Conservation (phyloP, 306 rosid species). For the Glycyrrhiza uralensis region DNA sequence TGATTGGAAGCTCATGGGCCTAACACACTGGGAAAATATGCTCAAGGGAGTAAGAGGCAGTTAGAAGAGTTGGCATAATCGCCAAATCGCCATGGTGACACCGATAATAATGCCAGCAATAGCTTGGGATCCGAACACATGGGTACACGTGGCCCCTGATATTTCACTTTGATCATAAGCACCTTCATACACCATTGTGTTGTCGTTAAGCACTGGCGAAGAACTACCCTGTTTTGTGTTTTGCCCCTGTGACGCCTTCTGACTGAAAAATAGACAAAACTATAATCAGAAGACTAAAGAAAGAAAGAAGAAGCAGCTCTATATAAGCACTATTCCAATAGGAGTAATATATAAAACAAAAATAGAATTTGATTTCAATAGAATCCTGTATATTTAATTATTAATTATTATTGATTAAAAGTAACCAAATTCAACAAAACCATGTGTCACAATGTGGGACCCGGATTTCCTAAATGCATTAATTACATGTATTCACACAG, state of each 20-base stretch:
- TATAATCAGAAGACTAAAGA: not conserved
- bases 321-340: no score
- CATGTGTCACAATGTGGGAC: no score
- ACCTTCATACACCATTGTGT: constrained; percentile 75
- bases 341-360: no score
- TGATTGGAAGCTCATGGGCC: constrained; percentile 20
- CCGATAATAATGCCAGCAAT: constrained; percentile 29
- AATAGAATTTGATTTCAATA: no score
- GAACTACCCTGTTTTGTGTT: constrained; percentile 8
- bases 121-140: constrained; percentile 24
- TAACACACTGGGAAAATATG: not conserved
- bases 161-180: constrained; percentile 32
- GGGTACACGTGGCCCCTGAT: constrained; percentile 40
- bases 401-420: no score
- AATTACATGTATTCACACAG: no score
- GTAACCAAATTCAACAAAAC: no score
- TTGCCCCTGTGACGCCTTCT: constrained; percentile 64
- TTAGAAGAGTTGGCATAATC: constrained; percentile 29
- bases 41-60: not conserved
- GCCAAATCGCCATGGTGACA: constrained; percentile 36
- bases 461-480: no score
- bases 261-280: constrained; percentile 23
- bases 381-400: no score
- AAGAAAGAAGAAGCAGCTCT: not conserved
- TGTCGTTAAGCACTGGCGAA: constrained; percentile 19